Evolutionary conservation across 2,329 filamentous ascomycete genomes (phyloP), one percentile per base, ranked within the genome.

Genomic region (Clonostachys chloroleuca): DNA sequence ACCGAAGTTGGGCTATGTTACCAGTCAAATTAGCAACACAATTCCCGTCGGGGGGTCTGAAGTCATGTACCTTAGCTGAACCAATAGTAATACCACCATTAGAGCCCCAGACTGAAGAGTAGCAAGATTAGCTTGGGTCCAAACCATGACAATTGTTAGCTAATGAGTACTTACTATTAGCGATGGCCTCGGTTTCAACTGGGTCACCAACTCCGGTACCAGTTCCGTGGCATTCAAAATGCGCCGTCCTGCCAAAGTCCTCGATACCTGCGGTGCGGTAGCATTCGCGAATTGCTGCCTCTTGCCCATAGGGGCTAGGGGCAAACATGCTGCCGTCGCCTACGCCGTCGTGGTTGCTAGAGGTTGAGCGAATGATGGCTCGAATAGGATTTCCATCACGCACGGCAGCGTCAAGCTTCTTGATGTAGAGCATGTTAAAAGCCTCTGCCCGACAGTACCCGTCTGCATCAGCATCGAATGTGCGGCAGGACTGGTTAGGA

Each of bases 371-470:
- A 16, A 73, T 62, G 7, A 70, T 57, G 5, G 61, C 63, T 4
- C 63, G 53, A 37, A 69, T 61, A 0, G 64, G 62, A 52, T 78
- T 67, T 5, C 65, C 64, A 39, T 73, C 71, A 6, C 56, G 53
- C 7, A 83, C 55, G 0, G 75, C 75, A 35, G 66, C 63, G 12
- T 59, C 54, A 1, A 77, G 54, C 1, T 53, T 60, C 54, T 78
- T 78, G 9, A 79, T 44, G 2, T 70, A 53, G 5, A 78, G 43
- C 5, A 62, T 57, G 0, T 54, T 66, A 7, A 69, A 54, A 4
- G 68, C 75, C 49, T 79, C 75, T 2, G 68, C 74, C 10, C 73
- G 61, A 0, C 60, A 70, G 46, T 76, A 79, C 1, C 75, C 76
- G 44, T 73, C 58, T 2, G 70, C 75, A 6, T 54, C 50, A 8